A percentile compares a stretch with the other conserved stretches of the same genome.
Conservation (phyloP, 352 stramenopile species). For the Hyaloperonospora brassicae region DNA sequence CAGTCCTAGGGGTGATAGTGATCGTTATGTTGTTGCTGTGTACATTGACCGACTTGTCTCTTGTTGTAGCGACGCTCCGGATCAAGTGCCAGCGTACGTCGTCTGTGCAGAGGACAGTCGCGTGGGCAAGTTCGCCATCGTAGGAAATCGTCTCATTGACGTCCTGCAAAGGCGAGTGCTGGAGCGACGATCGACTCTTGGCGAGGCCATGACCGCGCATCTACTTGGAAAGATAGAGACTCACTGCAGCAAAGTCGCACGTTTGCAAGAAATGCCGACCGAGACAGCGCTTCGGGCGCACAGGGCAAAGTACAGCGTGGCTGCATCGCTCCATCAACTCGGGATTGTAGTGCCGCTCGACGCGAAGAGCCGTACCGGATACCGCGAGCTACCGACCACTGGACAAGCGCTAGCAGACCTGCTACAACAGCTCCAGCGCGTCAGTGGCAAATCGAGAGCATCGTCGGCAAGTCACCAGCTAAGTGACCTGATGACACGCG, state of each 20-base stretch:
- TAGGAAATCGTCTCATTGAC: constrained; percentile 32
- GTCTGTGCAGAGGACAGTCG: constrained; percentile 26
- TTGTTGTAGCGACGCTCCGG: constrained; percentile 31
- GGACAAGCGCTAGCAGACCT: constrained; percentile 29
- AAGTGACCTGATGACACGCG: constrained; percentile 49
- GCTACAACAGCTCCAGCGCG: constrained; percentile 20
- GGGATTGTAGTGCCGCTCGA: constrained; percentile 50
- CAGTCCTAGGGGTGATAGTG: not conserved
- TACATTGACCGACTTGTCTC: not conserved
- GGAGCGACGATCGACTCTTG: constrained; percentile 11
- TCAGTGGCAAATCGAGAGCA: constrained; percentile 10
- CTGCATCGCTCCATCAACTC: constrained; percentile 33
- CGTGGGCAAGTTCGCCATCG: constrained; percentile 32
- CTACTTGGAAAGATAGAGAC: not conserved
- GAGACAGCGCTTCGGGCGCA: constrained; percentile 18
- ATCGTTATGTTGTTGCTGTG: too few relatives aligned
- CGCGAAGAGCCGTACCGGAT: constrained; percentile 42
- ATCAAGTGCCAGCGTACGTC: constrained; percentile 33
- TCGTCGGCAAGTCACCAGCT: constrained; percentile 26
- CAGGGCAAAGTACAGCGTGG: constrained; percentile 25
- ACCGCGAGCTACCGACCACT: constrained; percentile 40
- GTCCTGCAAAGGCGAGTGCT: constrained; percentile 24
- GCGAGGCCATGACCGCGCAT: not conserved
- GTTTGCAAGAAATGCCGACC: not conserved
- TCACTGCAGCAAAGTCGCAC: not conserved